Percentiles rank a stretch among this genome's conserved stretches.
These are phyloP conservation scores for Megacollybia platyphylla DNA, from an alignment of 1,284 basidiomycete genomes.

Conservation along the genomic window DNA sequence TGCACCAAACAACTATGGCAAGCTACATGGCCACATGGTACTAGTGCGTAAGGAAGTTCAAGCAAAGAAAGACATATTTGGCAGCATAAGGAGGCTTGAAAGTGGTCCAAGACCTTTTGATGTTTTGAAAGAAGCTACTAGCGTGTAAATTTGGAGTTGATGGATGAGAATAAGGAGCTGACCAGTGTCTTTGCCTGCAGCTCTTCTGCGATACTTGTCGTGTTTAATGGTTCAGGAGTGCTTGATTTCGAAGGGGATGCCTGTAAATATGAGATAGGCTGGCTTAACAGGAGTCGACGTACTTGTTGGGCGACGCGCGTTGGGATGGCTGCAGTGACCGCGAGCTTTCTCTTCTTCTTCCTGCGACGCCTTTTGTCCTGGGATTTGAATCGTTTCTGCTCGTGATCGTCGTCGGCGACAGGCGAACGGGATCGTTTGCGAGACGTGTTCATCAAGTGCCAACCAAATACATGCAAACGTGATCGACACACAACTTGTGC, in stretches of 20 bases:
- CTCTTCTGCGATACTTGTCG: slow-evolving; percentile 1
- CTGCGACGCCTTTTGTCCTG: slow-evolving; percentile 21
- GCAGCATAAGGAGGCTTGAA: slow-evolving; percentile 55
- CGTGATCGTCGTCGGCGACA: not conserved
- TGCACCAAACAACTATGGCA: slow-evolving; percentile 59
- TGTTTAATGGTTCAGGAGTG: not conserved
- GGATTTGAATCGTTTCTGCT: slow-evolving; percentile 7
- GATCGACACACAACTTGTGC: no score
- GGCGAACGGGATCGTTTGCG: not conserved
- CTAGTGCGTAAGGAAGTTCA: slow-evolving; percentile 54
- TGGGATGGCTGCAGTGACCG: slow-evolving; percentile 15
- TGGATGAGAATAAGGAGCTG: not conserved
- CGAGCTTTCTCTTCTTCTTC: slow-evolving; percentile 24
- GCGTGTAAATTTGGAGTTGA: slow-evolving; percentile 1
- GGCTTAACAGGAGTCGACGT: not conserved
- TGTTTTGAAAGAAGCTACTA: slow-evolving; percentile 33
- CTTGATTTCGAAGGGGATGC: no score
- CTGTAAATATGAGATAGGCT: no score
- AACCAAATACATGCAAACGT: no score
- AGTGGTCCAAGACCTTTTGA: slow-evolving; percentile 29
- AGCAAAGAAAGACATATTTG: slow-evolving; percentile 66
- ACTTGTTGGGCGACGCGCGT: not conserved
- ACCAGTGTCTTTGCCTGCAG: slow-evolving; percentile 5
- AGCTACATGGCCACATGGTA: slow-evolving; percentile 63
- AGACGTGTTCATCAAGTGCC: not conserved